Evolutionary conservation across 768 basidiomycete species (phyloP).

Genomic region (Daedaleopsis nitida): DNA sequence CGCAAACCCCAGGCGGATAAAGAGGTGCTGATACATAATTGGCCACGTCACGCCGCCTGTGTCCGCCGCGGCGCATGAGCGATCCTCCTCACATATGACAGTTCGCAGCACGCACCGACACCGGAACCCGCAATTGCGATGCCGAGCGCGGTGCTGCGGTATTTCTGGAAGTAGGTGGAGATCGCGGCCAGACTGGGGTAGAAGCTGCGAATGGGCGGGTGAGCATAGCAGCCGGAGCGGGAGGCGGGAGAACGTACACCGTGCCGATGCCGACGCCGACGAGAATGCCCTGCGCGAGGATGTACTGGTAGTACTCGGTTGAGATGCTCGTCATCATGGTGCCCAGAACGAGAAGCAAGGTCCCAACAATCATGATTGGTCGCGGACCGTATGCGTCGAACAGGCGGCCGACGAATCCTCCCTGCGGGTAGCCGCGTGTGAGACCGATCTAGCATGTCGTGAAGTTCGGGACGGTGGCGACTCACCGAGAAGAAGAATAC

Average conservation of each 20-base stretch:
- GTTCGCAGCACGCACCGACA: conserved; percentile 40
- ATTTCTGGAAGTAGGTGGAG: conserved; percentile 62
- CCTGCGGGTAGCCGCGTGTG: conserved; percentile 38
- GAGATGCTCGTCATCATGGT: conserved; percentile 63
- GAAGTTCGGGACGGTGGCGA: neutral
- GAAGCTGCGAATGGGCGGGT: conserved; percentile 45
- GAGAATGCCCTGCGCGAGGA: conserved; percentile 62
- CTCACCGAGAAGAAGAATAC: conserved; percentile 70
- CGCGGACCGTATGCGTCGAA: conserved; percentile 65
- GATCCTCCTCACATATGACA: neutral
- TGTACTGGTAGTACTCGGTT: conserved; percentile 57
- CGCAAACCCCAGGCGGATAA: conserved; percentile 55
- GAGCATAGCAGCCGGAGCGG: conserved; percentile 2
- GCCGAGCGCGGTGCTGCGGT: conserved; percentile 71
- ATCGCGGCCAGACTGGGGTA: conserved; percentile 69
- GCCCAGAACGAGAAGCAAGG: conserved; percentile 48
- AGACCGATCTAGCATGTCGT: neutral
- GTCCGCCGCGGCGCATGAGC: neutral
- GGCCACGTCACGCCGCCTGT: conserved; percentile 70
- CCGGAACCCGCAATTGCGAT: conserved; percentile 72
- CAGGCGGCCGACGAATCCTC: conserved; percentile 59
- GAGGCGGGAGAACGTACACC: conserved; percentile 46
- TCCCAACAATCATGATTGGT: conserved; percentile 51
- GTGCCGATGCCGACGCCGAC: conserved; percentile 67
- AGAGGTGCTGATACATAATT: conserved; percentile 60